A percentile compares a stretch with the other conserved stretches of the same genome.
Conservation (phyloP, 306 rosid genomes). For the Vicia villosa region DNA sequence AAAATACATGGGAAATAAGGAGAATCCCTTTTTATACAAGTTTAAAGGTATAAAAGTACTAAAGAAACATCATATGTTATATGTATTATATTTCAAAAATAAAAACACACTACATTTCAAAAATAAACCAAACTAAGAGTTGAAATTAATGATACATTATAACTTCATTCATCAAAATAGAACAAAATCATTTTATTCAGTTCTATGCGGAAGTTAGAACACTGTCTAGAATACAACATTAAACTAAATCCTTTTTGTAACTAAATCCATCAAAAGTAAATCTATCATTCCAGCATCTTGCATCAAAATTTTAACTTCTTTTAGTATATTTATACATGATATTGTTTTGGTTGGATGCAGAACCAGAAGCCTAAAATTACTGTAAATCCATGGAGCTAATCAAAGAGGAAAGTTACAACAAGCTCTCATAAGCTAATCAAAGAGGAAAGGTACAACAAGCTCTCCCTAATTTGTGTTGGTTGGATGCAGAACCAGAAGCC, state of each 20-base stretch:
- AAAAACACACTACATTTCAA: not conserved
- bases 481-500: slow-evolving; percentile 49
- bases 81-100: not conserved
- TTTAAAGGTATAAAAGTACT: not conserved
- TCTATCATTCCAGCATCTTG: slow-evolving; percentile 35
- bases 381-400: too few relatives aligned
- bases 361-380: not conserved
- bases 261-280: slow-evolving; percentile 33
- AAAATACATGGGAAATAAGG: too few relatives aligned
- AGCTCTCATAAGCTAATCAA: slow-evolving; percentile 53
- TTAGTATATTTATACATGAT: slow-evolving; percentile 61
- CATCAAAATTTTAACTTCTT: slow-evolving; percentile 55
- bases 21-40: not conserved
- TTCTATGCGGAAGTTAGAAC: not conserved
- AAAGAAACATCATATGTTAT: too few relatives aligned
- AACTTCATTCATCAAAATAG: slow-evolving; percentile 1
- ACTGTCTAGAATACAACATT: slow-evolving; percentile 4
- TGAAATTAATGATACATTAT: not conserved
- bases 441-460: slow-evolving; percentile 60
- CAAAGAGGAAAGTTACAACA: slow-evolving; percentile 61
- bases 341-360: not conserved
- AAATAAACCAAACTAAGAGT: not conserved
- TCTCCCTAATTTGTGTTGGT: slow-evolving; percentile 48
- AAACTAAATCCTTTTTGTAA: not conserved
- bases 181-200: slow-evolving; percentile 1